phyloP scores from a whole-genome alignment of 1,139 yeast species.

The Geotrichum siamense region DNA sequence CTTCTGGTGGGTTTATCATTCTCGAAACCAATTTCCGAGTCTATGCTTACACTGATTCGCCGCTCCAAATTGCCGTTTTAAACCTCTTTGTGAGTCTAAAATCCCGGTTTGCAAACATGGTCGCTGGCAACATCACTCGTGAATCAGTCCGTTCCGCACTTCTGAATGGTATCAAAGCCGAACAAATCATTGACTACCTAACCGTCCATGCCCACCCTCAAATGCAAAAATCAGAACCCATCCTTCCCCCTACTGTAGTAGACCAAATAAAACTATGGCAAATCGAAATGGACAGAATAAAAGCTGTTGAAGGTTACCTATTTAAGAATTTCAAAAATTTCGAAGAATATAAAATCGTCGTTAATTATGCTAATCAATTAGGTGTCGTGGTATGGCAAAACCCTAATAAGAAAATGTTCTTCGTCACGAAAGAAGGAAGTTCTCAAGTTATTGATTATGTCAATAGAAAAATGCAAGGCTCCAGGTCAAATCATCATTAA shows the following conservation, averaged over 20 bases:
- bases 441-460: constrained; percentile 83
- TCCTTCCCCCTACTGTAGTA: constrained; percentile 89
- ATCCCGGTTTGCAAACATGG: constrained; percentile 85
- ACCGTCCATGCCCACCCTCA: constrained; percentile 94
- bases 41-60: constrained; percentile 92
- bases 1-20: constrained; percentile 56
- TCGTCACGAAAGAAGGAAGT: constrained; percentile 82
- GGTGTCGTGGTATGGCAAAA: constrained; percentile 88
- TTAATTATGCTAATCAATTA: constrained; percentile 77
- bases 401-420: constrained; percentile 57
- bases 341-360: constrained; percentile 66
- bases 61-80: constrained; percentile 87
- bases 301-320: constrained; percentile 78
- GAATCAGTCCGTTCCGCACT: constrained; percentile 84
- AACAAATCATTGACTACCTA: constrained; percentile 81
- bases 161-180: constrained; percentile 86
- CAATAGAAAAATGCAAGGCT: constrained; percentile 43
- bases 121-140: constrained; percentile 86
- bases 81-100: constrained; percentile 79
- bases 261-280: constrained; percentile 97
- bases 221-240: constrained; percentile 47
- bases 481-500: background rate
- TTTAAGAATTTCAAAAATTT: constrained; percentile 78
- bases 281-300: constrained; percentile 85
- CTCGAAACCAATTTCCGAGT: constrained; percentile 90